Percentiles rank a stretch among this genome's conserved stretches.
phyloP scores from a whole-genome alignment of 2,329 filamentous ascomycete species.

The Trichoderma lentiforme region DNA sequence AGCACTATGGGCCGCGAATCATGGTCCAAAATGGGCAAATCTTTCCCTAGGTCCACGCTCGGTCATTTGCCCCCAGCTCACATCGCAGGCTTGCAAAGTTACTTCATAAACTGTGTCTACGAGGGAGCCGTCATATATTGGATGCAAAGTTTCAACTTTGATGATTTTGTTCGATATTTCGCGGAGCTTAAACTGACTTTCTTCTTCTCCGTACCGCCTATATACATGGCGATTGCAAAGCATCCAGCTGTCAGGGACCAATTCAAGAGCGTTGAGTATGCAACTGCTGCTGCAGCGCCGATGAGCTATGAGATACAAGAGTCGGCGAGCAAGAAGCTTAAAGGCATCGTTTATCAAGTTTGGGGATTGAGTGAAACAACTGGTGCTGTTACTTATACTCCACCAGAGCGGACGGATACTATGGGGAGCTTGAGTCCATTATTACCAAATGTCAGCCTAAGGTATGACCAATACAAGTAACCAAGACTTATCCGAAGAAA shows the following conservation, averaged over 20 bases:
- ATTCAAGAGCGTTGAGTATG: slow-evolving; percentile 47
- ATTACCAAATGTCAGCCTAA: slow-evolving; percentile 29
- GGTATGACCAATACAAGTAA: slow-evolving; percentile 21
- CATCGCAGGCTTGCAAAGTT: slow-evolving; percentile 45
- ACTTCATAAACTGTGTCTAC: slow-evolving; percentile 41
- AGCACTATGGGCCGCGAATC: slow-evolving; percentile 30
- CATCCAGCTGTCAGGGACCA: slow-evolving; percentile 53
- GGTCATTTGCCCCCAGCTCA: slow-evolving; percentile 46
- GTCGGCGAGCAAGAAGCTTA: slow-evolving; percentile 48
- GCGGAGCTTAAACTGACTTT: slow-evolving; percentile 48
- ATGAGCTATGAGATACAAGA: slow-evolving; percentile 53
- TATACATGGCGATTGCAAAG: slow-evolving; percentile 59
- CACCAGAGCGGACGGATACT: slow-evolving; percentile 38
- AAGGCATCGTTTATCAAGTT: slow-evolving; percentile 47
- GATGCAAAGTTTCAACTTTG: slow-evolving; percentile 60
- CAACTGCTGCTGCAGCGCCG: slow-evolving; percentile 53
- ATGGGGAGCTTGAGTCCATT: slow-evolving; percentile 44
- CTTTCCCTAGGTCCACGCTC: slow-evolving; percentile 34
- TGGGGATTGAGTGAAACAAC: slow-evolving; percentile 59
- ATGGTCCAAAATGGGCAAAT: slow-evolving; percentile 28
- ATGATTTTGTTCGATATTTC: slow-evolving; percentile 51
- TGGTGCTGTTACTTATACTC: slow-evolving; percentile 45
- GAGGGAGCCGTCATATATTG: slow-evolving; percentile 53
- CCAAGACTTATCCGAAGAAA: background rate
- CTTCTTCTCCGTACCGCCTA: slow-evolving; percentile 60